Percentiles rank a stretch among this genome's conserved stretches.
Evolutionary conservation across 306 rosid species (phyloP).

Genomic region (Citrullus colocynthis): DNA sequence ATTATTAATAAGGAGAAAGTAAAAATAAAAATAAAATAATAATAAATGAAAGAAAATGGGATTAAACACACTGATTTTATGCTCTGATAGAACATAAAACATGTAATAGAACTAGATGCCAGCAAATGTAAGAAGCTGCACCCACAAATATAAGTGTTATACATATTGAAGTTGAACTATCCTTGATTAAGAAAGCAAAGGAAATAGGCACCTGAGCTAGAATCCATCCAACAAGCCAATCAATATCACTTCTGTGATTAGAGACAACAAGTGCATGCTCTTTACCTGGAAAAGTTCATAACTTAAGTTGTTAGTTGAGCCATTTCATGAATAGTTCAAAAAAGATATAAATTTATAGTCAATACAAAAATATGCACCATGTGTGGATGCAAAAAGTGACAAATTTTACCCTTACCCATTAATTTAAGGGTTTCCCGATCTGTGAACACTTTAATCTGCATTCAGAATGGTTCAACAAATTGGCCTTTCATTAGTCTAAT

Average conservation of each 20-base stretch:
- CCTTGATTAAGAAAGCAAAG: slow-evolving; percentile 5
- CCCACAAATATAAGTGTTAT: background rate
- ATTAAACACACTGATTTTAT: slow-evolving; percentile 1
- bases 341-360: background rate
- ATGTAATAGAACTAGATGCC: background rate
- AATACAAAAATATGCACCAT: slow-evolving; percentile 1
- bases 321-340: background rate
- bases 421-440: slow-evolving; percentile 52
- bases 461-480: slow-evolving; percentile 16
- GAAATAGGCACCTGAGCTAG: slow-evolving; percentile 62
- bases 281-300: slow-evolving; percentile 45
- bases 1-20: slow-evolving; percentile 16
- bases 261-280: slow-evolving; percentile 78
- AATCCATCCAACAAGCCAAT: slow-evolving; percentile 96
- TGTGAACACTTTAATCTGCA: slow-evolving; percentile 62
- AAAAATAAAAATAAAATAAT: background rate
- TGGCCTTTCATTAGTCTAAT: slow-evolving; percentile 11
- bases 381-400: background rate
- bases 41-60: background rate
- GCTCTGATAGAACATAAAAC: background rate
- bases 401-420: slow-evolving; percentile 54
- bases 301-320: slow-evolving; percentile 9
- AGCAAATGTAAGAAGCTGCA: background rate
- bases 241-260: slow-evolving; percentile 89
- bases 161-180: background rate